Evolutionary conservation across 2,329 filamentous ascomycete genomes (phyloP).

Genomic region (Fusarium xyrophilum): DNA sequence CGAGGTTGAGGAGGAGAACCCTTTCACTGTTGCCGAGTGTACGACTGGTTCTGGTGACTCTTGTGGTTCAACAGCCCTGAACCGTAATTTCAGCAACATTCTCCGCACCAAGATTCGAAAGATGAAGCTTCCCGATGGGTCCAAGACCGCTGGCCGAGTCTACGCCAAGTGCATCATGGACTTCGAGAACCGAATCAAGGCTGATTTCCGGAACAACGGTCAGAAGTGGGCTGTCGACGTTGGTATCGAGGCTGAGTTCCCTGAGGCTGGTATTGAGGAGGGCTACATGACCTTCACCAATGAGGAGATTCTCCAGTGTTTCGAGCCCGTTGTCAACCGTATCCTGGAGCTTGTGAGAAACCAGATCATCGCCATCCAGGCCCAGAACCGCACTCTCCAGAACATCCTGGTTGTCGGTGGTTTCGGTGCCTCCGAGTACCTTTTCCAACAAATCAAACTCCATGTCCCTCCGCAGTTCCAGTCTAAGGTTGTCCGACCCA

Average conservation of each 20-base stretch:
- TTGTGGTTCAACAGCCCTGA: conserved; percentile 96
- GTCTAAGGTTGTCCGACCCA: conserved; percentile 95
- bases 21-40: conserved; percentile 96
- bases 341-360: conserved; percentile 96
- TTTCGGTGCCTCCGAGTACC: conserved; percentile 97
- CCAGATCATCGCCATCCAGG: conserved; percentile 98
- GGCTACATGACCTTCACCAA: conserved; percentile 99
- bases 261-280: conserved; percentile 96
- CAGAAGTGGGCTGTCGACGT: conserved; percentile 99
- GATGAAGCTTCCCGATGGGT: conserved; percentile 98
- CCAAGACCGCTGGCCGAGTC: conserved; percentile 95
- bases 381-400: conserved; percentile 91
- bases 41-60: conserved; percentile 97
- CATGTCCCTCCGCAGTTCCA: conserved; percentile 98
- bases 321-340: conserved; percentile 96
- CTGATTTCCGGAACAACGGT: conserved; percentile 98
- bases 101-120: conserved; percentile 96
- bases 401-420: conserved; percentile 97
- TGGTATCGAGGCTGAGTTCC: conserved; percentile 97
- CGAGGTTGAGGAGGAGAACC: conserved; percentile 96
- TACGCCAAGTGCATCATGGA: conserved; percentile 99
- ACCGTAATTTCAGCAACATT: conserved; percentile 98
- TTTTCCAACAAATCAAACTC: conserved; percentile 99
- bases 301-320: conserved; percentile 98
- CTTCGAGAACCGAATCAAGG: conserved; percentile 99